phyloP scores from a whole-genome alignment of 1,139 yeast genomes.

The Candida glucosophila region DNA sequence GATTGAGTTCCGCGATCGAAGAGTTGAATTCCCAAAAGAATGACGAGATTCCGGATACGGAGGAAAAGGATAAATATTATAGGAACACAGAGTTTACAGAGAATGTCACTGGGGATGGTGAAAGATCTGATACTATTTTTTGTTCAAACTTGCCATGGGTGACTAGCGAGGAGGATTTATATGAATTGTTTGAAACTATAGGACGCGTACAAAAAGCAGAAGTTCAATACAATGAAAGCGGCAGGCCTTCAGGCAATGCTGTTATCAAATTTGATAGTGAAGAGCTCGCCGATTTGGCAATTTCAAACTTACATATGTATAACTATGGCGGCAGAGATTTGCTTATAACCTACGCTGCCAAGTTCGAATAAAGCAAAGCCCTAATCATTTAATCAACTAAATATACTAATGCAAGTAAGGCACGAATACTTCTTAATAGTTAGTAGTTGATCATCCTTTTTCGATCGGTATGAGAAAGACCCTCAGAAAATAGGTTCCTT shows the following conservation, averaged over 20 bases:
- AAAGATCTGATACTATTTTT: slow-evolving; percentile 52
- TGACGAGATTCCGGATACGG: slow-evolving; percentile 2
- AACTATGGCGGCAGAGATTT: slow-evolving; percentile 78
- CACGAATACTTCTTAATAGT: no score
- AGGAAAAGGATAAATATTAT: slow-evolving; percentile 8
- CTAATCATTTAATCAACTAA: slow-evolving; percentile 2
- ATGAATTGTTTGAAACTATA: slow-evolving; percentile 78
- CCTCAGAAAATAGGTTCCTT: no score
- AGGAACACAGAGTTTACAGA: slow-evolving; percentile 51
- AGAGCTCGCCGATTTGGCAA: slow-evolving; percentile 67
- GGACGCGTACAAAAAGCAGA: slow-evolving; percentile 76
- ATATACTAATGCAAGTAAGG: neutral
- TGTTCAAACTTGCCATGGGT: slow-evolving; percentile 83
- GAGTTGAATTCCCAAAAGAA: slow-evolving; percentile 2
- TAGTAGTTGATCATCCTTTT: slow-evolving; percentile 1
- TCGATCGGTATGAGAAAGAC: slow-evolving; percentile 1
- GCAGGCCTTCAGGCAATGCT: slow-evolving; percentile 76
- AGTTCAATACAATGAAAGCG: slow-evolving; percentile 55
- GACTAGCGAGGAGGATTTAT: slow-evolving; percentile 76
- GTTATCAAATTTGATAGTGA: slow-evolving; percentile 69
- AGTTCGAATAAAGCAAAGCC: slow-evolving; percentile 1
- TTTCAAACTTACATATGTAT: slow-evolving; percentile 66
- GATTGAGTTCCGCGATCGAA: slow-evolving; percentile 39
- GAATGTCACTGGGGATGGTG: slow-evolving; percentile 60
- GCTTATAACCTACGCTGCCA: slow-evolving; percentile 52